phyloP scores from a whole-genome alignment of 1,284 basidiomycete species.

The Puccinia triticina region DNA sequence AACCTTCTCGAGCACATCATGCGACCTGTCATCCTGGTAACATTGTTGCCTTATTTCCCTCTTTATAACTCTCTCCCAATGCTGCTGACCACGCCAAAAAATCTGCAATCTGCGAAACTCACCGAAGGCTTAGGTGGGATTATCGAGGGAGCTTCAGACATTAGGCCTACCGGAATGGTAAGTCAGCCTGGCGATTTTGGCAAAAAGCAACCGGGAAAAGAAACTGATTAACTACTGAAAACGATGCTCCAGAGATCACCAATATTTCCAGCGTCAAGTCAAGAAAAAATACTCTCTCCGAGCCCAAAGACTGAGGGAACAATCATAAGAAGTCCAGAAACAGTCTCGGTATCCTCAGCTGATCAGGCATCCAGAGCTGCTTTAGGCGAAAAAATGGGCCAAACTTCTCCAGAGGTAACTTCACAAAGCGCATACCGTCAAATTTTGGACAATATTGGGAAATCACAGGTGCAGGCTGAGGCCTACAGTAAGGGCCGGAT shows the following conservation, averaged over 20 bases:
- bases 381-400: background rate
- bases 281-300: background rate
- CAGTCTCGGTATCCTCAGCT: background rate
- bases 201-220: background rate
- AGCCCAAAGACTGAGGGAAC: background rate
- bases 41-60: background rate
- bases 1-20: background rate
- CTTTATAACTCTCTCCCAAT: slow-evolving; percentile 13
- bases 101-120: too few species aligned
- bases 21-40: background rate
- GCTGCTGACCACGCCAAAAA: too few species aligned
- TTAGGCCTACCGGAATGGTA: too few species aligned
- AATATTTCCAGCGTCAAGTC: background rate
- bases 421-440: background rate
- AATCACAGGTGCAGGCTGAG: background rate
- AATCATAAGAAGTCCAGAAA: background rate
- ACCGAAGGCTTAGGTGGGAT: too few species aligned
- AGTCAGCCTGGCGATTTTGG: too few species aligned
- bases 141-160: too few species aligned
- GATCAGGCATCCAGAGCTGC: background rate
- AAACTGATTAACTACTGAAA: background rate
- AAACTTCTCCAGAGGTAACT: background rate
- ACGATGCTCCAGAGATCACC: too few species aligned
- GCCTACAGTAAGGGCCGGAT: background rate
- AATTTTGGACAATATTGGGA: background rate